Evolutionary conservation across 2,329 filamentous ascomycete genomes (phyloP).

Genomic region (Peltaster fructicola): DNA sequence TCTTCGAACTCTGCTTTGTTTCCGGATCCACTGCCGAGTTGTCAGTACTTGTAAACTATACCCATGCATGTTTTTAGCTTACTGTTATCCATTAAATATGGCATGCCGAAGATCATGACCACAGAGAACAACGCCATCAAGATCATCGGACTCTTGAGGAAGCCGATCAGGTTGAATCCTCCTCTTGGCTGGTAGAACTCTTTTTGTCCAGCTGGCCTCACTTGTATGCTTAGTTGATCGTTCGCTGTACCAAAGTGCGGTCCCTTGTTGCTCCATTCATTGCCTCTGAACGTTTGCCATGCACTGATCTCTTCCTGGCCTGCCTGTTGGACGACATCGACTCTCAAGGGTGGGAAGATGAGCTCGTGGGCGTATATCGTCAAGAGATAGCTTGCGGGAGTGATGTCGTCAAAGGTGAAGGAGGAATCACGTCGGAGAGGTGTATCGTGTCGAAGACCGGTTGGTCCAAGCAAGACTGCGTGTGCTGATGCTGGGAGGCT

Average conservation of each 20-base stretch:
- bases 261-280: constrained; percentile 79
- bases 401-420: constrained; percentile 60
- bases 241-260: constrained; percentile 34
- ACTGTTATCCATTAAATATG: constrained; percentile 92
- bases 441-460: constrained; percentile 33
- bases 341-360: constrained; percentile 59
- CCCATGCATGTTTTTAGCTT: constrained; percentile 27
- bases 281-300: constrained; percentile 76
- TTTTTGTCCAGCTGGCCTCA: constrained; percentile 46
- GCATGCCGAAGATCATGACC: constrained; percentile 77
- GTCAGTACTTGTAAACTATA: neutral
- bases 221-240: constrained; percentile 37
- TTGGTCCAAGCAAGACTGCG: constrained; percentile 36
- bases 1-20: constrained; percentile 84
- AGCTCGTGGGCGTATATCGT: constrained; percentile 62
- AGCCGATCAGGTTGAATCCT: constrained; percentile 47
- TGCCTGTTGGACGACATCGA: constrained; percentile 43
- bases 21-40: constrained; percentile 77
- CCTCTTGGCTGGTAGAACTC: constrained; percentile 60
- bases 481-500: constrained; percentile 39
- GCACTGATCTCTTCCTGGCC: constrained; percentile 36
- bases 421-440: constrained; percentile 50
- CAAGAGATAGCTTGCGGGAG: constrained; percentile 58
- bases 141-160: constrained; percentile 94
- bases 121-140: constrained; percentile 73